Base-by-base conservation (phyloP, 1,284 basidiomycete genomes). In the Ustilago bromivora region DNA sequence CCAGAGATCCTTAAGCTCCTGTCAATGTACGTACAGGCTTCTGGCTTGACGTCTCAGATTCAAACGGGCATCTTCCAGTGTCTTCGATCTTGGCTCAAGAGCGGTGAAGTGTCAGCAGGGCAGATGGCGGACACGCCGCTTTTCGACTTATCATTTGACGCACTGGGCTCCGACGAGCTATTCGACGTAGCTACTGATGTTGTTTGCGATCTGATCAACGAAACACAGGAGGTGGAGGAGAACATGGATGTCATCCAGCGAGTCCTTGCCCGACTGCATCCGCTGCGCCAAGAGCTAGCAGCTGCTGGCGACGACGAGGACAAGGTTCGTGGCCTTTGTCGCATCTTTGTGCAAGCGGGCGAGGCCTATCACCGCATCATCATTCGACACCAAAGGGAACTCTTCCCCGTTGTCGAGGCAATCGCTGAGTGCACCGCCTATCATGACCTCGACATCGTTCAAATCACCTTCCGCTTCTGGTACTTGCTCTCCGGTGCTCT, bases 401-500 rank as follows among this genome's bases (percentile, higher is more conserved):
- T 98, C 86, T 92, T 94, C 85, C 95, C 96, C 0, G 91, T 99
- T 73, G 94, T 98, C 49, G 92, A 98, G 82, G 94, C 95, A 11
- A 95, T 98, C 81, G 92, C 92, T n/a, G 91, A 93, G 81, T 99
- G 96, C 85, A 93, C 97, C 15, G 92, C 94, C 0, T 97, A 95
- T 87, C 90, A 91, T 38, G 95, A 98, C 85, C 91, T 99, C 66
- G 97, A 99, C 86, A 93, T 99, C 83, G 96, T 98, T 40, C 94
- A 93, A 15, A 97, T 99, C 87, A 99, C 97, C 9, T 98, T 99
- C 89, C 92, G 93, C 52, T 99, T 99, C 89, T 99, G 97, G 97
- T 96, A 95, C 90, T 70, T 85, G n/a, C 70, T 85, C n/a, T 81
- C 84, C 12, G 70, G 74, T 7, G 66, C 67, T 4, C 63, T 78